Evolutionary conservation across 2,329 filamentous ascomycete genomes (phyloP), one percentile per base, ranked within the genome.

Genomic region (Penicillium sp.): DNA sequence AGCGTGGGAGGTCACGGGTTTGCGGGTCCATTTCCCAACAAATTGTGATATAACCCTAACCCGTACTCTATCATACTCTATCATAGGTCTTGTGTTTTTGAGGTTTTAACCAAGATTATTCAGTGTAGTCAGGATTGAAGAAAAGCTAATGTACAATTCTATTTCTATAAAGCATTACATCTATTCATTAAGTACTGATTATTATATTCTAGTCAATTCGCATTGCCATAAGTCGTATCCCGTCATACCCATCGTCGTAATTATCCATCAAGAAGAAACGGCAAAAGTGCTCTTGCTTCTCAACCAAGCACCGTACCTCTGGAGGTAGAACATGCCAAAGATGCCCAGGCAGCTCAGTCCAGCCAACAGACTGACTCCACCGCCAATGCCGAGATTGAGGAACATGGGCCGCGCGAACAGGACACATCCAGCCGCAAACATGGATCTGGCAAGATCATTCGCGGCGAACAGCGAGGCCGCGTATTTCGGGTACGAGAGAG

Each of bases 341-440:
- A 71, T 65, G 16, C 70, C 68, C 54, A 67, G 65, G 3, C 72
- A 67, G 49, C 65, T 71, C 60, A 74, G 56, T 1, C 72, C 76
- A 63, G 45, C 76, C 59, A 67, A 65, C 49, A 69, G 68, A 66
- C 62, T 71, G 3, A 66, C 62, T 48, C 71, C 71, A 11, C 55
- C 56, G 0, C 64, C 69, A 38, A 73, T 65, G 12, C 71, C 70
- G 20, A 73, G 57, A 38, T 71, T 71, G 24, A 62, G 56, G 55
- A 69, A 74, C 20, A 73, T 56, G 3, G 69, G 69, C 9, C 66
- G 59, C 1, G 71, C 64, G 57, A 72, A 69, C 61, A 77, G 46
- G 20, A 74, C 52, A 58, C 64, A 45, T 51, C 72, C 63, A 64
- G 62, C 55, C 47, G 66, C 67, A 23, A 71, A 30, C 26, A 62